These are phyloP conservation scores for Thelonectria blattea DNA, from an alignment of 2,329 filamentous ascomycete species.

Conservation along the genomic window DNA sequence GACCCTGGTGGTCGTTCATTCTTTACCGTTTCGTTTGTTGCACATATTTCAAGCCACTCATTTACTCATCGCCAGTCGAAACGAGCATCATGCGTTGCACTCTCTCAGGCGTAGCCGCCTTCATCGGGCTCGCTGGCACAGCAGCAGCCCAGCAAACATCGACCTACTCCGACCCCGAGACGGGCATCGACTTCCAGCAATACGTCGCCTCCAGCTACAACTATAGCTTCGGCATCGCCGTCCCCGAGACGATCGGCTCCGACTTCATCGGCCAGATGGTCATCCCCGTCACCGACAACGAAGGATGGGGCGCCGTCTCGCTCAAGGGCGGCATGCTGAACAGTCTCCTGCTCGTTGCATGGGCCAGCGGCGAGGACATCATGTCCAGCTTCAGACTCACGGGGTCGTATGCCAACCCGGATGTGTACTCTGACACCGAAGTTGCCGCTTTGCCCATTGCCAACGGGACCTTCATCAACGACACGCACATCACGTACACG, in stretches of 20 bases:
- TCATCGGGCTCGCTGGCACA: slow-evolving; percentile 32
- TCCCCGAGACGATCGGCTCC: slow-evolving; percentile 53
- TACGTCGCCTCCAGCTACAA: slow-evolving; percentile 41
- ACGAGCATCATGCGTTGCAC: slow-evolving; percentile 25
- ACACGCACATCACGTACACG: slow-evolving; percentile 59
- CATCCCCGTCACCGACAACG: slow-evolving; percentile 43
- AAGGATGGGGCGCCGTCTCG: slow-evolving; percentile 55
- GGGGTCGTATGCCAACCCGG: slow-evolving; percentile 53
- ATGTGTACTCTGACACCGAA: slow-evolving; percentile 51
- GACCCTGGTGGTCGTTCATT: slow-evolving; percentile 33
- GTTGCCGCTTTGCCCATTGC: slow-evolving; percentile 51
- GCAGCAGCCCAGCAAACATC: slow-evolving; percentile 27
- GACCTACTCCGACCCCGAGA: slow-evolving; percentile 50
- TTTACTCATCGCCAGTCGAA: not conserved
- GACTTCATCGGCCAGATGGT: slow-evolving; percentile 64
- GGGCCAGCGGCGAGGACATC: slow-evolving; percentile 54
- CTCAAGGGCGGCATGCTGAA: slow-evolving; percentile 54
- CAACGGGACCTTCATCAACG: slow-evolving; percentile 58
- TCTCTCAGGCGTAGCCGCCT: slow-evolving; percentile 24
- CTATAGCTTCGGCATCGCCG: slow-evolving; percentile 56
- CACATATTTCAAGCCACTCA: not conserved
- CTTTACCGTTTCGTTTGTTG: slow-evolving; percentile 10
- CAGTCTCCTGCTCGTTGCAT: slow-evolving; percentile 56
- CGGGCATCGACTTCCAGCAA: slow-evolving; percentile 53
- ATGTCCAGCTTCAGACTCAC: slow-evolving; percentile 39